phyloP scores from a whole-genome alignment of 495 filamentous ascomycete genomes.

The Aspergillus sclerotiicarbonarius region DNA sequence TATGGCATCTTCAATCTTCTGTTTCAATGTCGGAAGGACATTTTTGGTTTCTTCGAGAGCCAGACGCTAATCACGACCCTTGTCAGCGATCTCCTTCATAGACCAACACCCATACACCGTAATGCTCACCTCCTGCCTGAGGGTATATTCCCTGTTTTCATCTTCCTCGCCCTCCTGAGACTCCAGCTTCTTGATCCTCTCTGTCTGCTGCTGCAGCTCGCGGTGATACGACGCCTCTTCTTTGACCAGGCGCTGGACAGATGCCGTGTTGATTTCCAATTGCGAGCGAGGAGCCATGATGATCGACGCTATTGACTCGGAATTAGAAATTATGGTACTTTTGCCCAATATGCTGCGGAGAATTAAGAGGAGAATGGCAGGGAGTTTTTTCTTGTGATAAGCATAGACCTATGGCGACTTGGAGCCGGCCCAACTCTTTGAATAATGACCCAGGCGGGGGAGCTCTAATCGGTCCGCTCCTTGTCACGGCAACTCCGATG shows the following conservation, averaged over 20 bases:
- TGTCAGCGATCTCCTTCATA: constrained; percentile 7
- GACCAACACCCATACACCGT: neutral
- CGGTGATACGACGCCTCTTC: constrained; percentile 88
- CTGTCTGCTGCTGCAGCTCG: constrained; percentile 70
- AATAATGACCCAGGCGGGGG: too few species aligned
- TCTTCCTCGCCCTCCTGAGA: constrained; percentile 49
- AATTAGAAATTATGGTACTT: neutral
- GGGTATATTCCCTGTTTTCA: constrained; percentile 64
- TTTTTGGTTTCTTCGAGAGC: constrained; percentile 80
- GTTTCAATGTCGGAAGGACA: constrained; percentile 65
- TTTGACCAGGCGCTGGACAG: constrained; percentile 79
- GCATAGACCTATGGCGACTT: neutral
- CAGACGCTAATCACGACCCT: constrained; percentile 54
- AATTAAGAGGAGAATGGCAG: neutral
- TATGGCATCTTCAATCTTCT: constrained; percentile 65
- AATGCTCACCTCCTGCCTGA: constrained; percentile 76
- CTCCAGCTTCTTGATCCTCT: constrained; percentile 64
- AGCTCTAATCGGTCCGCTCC: too few species aligned
- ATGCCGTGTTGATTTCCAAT: constrained; percentile 68
- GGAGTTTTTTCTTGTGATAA: neutral
- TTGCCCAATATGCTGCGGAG: neutral
- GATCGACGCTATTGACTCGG: constrained; percentile 1
- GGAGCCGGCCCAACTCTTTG: too few species aligned
- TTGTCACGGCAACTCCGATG: too few species aligned
- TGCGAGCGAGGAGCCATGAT: constrained; percentile 71